A percentile compares a stretch with the other conserved stretches of the same genome.
phyloP scores from a whole-genome alignment of 192 early-diverging fungal genomes.

The Pilaira anomala region DNA sequence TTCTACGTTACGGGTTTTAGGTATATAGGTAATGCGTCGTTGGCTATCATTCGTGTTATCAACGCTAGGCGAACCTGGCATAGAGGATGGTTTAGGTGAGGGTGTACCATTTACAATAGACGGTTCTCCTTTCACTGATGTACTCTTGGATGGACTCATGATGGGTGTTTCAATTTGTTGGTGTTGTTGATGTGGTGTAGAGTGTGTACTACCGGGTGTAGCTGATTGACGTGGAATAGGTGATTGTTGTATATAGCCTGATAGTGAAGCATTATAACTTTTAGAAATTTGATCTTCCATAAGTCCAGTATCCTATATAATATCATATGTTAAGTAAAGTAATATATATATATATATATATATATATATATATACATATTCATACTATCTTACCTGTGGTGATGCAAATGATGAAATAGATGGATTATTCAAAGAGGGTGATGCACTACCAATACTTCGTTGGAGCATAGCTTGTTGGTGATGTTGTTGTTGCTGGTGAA shows the following conservation, averaged over 20 bases:
- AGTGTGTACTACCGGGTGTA: slow-evolving; percentile 14
- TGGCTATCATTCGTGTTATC: slow-evolving; percentile 13
- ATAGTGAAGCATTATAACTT: background rate
- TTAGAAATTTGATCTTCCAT: slow-evolving; percentile 40
- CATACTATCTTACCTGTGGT: slow-evolving; percentile 2
- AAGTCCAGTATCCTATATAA: slow-evolving; percentile 23
- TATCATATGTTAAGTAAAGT: too few relatives aligned
- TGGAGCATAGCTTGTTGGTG: slow-evolving; percentile 22
- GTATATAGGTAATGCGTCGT: slow-evolving; percentile 42
- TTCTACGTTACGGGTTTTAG: slow-evolving; percentile 65
- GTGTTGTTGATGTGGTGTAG: slow-evolving; percentile 16
- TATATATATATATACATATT: background rate
- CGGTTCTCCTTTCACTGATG: background rate
- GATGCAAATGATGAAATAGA: slow-evolving; percentile 8
- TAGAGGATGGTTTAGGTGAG: background rate
- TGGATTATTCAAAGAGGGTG: slow-evolving; percentile 11
- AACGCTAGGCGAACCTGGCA: background rate
- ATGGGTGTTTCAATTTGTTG: slow-evolving; percentile 23
- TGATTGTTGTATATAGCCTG: slow-evolving; percentile 13
- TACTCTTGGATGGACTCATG: slow-evolving; percentile 1
- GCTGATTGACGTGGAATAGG: slow-evolving; percentile 13
- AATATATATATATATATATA: background rate
- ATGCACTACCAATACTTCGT: slow-evolving; percentile 6
- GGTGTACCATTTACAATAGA: background rate
- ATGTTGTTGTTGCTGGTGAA: slow-evolving; percentile 26